Base-by-base conservation (phyloP, 495 filamentous ascomycete genomes). In the Hyaloscypha hepaticicola region DNA sequence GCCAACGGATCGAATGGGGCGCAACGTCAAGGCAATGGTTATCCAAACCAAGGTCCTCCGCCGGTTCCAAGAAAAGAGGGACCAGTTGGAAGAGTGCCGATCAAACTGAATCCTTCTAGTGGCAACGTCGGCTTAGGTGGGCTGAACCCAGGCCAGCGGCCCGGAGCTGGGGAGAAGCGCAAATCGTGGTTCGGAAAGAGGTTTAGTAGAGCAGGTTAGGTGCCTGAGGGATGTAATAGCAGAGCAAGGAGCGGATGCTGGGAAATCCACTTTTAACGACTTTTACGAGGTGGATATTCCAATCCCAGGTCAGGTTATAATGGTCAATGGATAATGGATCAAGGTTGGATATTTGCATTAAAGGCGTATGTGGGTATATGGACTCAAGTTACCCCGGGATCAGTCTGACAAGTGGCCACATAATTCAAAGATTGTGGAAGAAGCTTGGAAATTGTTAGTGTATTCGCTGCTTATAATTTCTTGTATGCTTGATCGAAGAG, bases 141-240 rank as follows among this genome's bases (percentile, higher is more conserved):
- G 8, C 49, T 28, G n/a, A 45, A 28, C 6, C 27, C 9, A 31
- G 51, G 31, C 11, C 26, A 61, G 38, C 45, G 60, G 22, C 64
- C 60, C 8, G 28, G 48, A 6, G 57, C 34, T 12, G 78, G 66
- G 28, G 87, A 93, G 64, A 96, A 96, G 80, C 81, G 88, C 63
- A 93, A 91, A 81, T 91, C 91, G 71, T 96, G 93, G 93, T 87
- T 97, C 62, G 86, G 90, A 72, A 85, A 84, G 58, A 81, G 88
- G 21, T 95, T 96, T 73, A 94, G 87, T 82, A 93, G 87, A 75
- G 72, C 78, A 14, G 56, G 29, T 6, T 81, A 76, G 41, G 26
- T 27, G 38, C 29, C n/a, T 27, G 6, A n/a, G 41, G 29, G 6
- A 53, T 48, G 16, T 38, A 34, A 60, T 55, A 26, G 16, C 33